These are phyloP conservation scores for Elaeis oleifera DNA, from an alignment of 202 grass and related monocot species.

Conservation along the genomic window DNA sequence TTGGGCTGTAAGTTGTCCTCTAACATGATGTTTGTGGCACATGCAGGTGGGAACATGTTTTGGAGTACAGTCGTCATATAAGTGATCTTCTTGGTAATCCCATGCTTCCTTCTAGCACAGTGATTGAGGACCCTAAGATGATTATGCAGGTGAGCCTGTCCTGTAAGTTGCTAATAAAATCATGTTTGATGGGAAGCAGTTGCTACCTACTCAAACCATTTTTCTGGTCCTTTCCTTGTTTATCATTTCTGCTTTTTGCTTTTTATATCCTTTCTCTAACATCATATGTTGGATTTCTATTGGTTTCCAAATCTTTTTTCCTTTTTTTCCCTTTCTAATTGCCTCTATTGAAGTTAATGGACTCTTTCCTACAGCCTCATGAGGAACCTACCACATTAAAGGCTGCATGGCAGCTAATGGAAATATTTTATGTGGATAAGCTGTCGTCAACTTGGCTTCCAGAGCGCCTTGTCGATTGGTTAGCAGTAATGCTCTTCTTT, in stretches of 20 bases:
- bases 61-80: slow-evolving; percentile 73
- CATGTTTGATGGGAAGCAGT: slow-evolving; percentile 14
- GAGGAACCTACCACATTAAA: slow-evolving; percentile 60
- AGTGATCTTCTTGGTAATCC: slow-evolving; percentile 48
- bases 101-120: slow-evolving; percentile 20
- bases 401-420: slow-evolving; percentile 89
- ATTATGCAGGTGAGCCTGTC: slow-evolving; percentile 52
- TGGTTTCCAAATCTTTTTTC: too few species aligned
- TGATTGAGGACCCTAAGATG: slow-evolving; percentile 61
- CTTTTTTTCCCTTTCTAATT: background rate
- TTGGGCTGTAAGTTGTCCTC: too few species aligned
- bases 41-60: slow-evolving; percentile 76
- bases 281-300: background rate
- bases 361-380: slow-evolving; percentile 32
- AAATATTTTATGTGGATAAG: slow-evolving; percentile 98
- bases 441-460: slow-evolving; percentile 77
- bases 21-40: background rate
- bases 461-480: slow-evolving; percentile 94
- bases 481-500: slow-evolving; percentile 71
- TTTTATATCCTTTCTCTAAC: background rate
- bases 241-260: slow-evolving; percentile 11
- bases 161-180: slow-evolving; percentile 1
- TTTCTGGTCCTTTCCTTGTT: background rate
- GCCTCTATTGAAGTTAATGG: background rate
- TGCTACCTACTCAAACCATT: too few species aligned